A percentile compares a stretch with the other conserved stretches of the same genome.
Conservation (phyloP, 176 grass and related monocot genomes). For the Elymus sibiricus region DNA sequence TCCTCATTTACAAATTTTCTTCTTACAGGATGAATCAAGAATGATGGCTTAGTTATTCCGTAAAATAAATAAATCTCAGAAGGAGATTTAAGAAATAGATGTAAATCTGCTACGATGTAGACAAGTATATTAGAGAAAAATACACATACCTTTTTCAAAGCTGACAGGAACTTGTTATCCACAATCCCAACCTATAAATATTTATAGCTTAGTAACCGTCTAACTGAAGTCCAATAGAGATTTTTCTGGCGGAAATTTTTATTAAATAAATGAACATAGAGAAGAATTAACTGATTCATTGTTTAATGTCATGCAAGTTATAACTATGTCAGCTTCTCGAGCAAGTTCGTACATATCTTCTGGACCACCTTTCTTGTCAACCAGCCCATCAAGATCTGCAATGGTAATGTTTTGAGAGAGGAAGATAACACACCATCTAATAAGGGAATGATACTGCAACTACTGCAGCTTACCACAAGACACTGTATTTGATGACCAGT, state of each 20-base stretch:
- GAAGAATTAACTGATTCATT: slow-evolving; percentile 58
- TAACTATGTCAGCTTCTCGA: slow-evolving; percentile 76
- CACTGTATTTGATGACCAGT: slow-evolving; percentile 59
- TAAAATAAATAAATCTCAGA: background rate
- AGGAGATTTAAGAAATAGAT: background rate
- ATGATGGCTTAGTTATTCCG: background rate
- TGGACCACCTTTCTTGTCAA: slow-evolving; percentile 76
- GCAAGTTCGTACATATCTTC: slow-evolving; percentile 75
- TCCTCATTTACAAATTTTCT: background rate
- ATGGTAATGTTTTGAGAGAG: slow-evolving; percentile 23
- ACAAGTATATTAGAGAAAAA: slow-evolving; percentile 18
- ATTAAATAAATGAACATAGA: slow-evolving; percentile 6
- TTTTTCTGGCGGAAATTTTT: background rate
- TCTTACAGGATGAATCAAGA: background rate
- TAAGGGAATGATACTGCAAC: background rate
- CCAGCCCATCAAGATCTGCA: slow-evolving; percentile 55
- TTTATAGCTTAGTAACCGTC: slow-evolving; percentile 22
- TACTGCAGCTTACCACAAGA: slow-evolving; percentile 41
- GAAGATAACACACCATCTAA: background rate
- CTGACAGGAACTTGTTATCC: slow-evolving; percentile 69
- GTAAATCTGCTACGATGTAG: background rate
- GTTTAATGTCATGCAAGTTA: slow-evolving; percentile 72
- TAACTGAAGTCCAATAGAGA: background rate
- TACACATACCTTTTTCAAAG: slow-evolving; percentile 73
- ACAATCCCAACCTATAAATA: slow-evolving; percentile 73